Base-by-base conservation (phyloP, 163 green algal genomes). In the Scenedesmus sp. region DNA sequence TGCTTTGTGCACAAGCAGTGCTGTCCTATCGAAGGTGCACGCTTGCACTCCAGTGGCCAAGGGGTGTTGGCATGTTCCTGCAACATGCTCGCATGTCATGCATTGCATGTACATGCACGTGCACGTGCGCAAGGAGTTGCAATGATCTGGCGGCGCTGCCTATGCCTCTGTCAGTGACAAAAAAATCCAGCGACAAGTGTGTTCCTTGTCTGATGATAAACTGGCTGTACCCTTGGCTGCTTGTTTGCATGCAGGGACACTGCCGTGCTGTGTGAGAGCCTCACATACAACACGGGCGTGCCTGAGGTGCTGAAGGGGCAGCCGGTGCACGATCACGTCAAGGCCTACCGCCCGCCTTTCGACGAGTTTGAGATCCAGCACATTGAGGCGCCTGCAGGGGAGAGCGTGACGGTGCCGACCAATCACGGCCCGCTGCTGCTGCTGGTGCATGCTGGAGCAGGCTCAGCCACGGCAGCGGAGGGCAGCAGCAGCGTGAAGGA, bases 291-390 rank as follows among this genome's bases (percentile, higher is more conserved):
- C 94, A 98, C 88, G 93, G 94, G 96, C 9, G 54, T 87, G 67
- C 96, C 96, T 0, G 90, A 94, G 20, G 94, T 98, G 79, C 90
- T 98, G 82, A 56, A 70, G 1, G 97, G 97, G 20, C 73, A 95
- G 8, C 83, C 64, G 1, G 64, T 94, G 0, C 91, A 90, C 8
- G 93, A 94, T 23, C 90, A 92, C 55, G 92, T 87, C 9, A 74
- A 88, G 59, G 90, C 87, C 7, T 99, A 98, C 94, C 89, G 90
- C 76, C 96, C 97, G 10, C 96, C 96, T 13, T 99, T 99, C 92
- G 95, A 98, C 7, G 97, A 99, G 94, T 99, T 99, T 94, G 97
- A 99, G 94, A 93, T 99, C 9, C 94, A 94, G 62, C 90, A 66
- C 5, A 90, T 97, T 26, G 64, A 91, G 20, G 91, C 96, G 26